A percentile compares a stretch with the other conserved stretches of the same genome.
phyloP scores from a whole-genome alignment of 768 basidiomycete species.

The Xerocomus spinulosus region DNA sequence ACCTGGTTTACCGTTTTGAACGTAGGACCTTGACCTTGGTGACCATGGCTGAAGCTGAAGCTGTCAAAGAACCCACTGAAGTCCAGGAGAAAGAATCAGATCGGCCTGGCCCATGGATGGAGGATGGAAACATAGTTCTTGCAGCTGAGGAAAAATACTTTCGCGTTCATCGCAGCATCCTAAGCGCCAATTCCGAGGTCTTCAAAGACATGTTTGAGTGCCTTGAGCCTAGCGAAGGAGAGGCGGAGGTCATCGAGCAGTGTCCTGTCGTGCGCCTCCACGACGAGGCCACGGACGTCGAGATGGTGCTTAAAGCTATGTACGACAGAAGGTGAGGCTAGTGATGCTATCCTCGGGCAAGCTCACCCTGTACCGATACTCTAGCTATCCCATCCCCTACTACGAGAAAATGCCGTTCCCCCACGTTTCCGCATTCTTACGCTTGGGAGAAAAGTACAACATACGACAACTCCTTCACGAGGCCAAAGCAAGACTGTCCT shows the following conservation, averaged over 20 bases:
- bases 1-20: too few relatives aligned
- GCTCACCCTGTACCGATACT: too few relatives aligned
- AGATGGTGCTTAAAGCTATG: constrained; percentile 16
- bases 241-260: constrained; percentile 11
- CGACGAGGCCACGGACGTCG: constrained; percentile 12
- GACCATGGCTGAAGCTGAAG: background rate
- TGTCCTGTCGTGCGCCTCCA: constrained; percentile 20
- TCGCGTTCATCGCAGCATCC: constrained; percentile 29
- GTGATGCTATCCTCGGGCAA: too few relatives aligned
- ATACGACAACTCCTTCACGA: constrained; percentile 5
- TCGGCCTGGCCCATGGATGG: constrained; percentile 1
- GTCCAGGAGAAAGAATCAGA: background rate
- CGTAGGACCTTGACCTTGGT: too few relatives aligned
- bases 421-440: constrained; percentile 6
- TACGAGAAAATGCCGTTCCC: background rate
- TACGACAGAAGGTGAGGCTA: constrained; percentile 12
- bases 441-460: constrained; percentile 17
- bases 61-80: background rate
- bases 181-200: constrained; percentile 25
- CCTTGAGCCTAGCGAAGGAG: constrained; percentile 2
- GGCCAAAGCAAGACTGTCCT: constrained; percentile 5
- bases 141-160: constrained; percentile 23
- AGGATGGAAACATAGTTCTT: constrained; percentile 32
- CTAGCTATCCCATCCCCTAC: constrained; percentile 1
- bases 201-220: constrained; percentile 29